These are phyloP conservation scores for Hordeum vulgare DNA, from an alignment of 176 grass and related monocot species.

Conservation along the genomic window DNA sequence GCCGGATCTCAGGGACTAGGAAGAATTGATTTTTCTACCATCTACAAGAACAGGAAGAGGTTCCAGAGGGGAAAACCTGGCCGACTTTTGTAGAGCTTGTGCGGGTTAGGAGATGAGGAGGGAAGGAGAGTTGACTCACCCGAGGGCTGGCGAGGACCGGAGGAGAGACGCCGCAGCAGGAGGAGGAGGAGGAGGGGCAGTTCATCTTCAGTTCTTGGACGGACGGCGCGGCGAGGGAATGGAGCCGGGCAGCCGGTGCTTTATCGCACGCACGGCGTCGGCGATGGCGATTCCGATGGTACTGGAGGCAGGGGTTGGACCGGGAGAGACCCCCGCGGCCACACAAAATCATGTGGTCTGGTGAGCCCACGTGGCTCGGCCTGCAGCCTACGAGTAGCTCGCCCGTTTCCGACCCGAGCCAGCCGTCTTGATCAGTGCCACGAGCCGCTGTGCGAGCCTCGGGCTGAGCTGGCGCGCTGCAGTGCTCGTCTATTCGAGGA, in stretches of 20 bases:
- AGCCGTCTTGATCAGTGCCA: no score
- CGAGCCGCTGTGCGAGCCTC: no score
- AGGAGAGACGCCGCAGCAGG: constrained; percentile 22
- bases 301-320: background rate
- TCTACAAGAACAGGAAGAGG: background rate
- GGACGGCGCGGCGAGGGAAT: background rate
- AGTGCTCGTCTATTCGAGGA: no score
- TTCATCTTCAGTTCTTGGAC: constrained; percentile 9
- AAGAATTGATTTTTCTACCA: background rate
- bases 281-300: background rate
- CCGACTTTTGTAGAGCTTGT: background rate
- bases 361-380: background rate
- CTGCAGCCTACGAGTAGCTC: no score
- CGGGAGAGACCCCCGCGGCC: background rate
- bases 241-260: background rate
- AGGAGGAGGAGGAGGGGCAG: background rate
- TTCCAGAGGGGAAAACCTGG: background rate
- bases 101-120: background rate
- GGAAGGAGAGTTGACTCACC: background rate
- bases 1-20: no score
- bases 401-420: no score
- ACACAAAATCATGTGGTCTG: background rate
- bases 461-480: no score
- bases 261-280: background rate
- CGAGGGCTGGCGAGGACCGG: constrained; percentile 20